Evolutionary conservation across 169 alveolate species (phyloP), one percentile per base, ranked within the genome.

Genomic region (Pseudocohnilembus persalinus): DNA sequence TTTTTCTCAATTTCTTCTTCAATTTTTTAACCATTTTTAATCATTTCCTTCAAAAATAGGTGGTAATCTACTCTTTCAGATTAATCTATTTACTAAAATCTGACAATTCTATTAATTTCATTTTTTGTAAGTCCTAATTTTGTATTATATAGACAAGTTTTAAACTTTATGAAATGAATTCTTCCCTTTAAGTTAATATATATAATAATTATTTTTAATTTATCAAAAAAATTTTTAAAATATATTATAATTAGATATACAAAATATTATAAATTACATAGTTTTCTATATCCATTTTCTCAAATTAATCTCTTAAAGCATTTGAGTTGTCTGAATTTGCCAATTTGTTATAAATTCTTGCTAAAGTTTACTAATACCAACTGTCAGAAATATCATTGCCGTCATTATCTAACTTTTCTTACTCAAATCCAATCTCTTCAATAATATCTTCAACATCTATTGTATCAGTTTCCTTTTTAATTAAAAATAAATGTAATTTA

Each of bases 371-470:
- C 20, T 49, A 20, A 49, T 49, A 49, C 68, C 4, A 20, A 20
- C 20, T 20, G 4, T 4, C 26, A 49, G 68, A 49, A 11, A 49
- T 20, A 49, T 49, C 20, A 20, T 49, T 49, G 4, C 26, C 68
- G 4, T 49, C 4, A 4, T 49, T 20, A 4, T 49, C 4, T 11
- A 49, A 20, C 4, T 4, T 11, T 49, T 49, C 68, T 49, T 49
- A 20, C 26, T 49, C 68, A 20, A 4, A 49, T 49, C 68, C 68
- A 20, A 49, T 4, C 20, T 49, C 68, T 49, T 4, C 68, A 49
- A 49, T 49, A 11, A 49, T 49, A 20, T 79, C 84, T 49, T 72
- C 74, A 25, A 79, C 35, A 63, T 79, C 84, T 16, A 63, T 79
- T 6, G 31, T 49, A 11, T 79, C 84, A 0, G 64, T 64, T 11